Percentiles rank a stretch among this genome's conserved stretches.
Conservation (phyloP, 2,329 filamentous ascomycete species). For the Conoideocrella luteorostrata region DNA sequence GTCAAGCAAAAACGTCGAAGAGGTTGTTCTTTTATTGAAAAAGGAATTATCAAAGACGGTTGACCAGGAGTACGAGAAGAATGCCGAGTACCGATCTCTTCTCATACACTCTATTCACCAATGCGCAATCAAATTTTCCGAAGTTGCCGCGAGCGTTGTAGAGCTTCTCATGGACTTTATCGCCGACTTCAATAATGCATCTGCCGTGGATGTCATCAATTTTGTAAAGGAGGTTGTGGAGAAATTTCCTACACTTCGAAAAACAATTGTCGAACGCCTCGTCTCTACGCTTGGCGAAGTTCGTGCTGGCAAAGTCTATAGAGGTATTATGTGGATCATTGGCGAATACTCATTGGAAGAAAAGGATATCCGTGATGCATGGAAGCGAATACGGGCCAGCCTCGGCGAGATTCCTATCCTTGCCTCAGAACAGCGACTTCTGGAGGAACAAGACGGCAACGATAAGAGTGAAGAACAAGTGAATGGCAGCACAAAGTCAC, state of each 20-base stretch:
- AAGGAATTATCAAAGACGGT: conserved; percentile 97
- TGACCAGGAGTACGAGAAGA: conserved; percentile 98
- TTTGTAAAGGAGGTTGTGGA: conserved; percentile 99
- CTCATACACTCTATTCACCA: conserved; percentile 97
- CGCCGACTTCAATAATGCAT: conserved; percentile 94
- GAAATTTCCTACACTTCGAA: conserved; percentile 86
- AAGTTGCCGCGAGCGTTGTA: conserved; percentile 94
- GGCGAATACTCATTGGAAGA: conserved; percentile 95
- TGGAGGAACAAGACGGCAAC: conserved; percentile 75
- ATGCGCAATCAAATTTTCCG: conserved; percentile 98
- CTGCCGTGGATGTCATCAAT: conserved; percentile 93
- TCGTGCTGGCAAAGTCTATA: conserved; percentile 92
- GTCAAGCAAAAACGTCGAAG: conserved; percentile 96
- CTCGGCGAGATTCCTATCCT: conserved; percentile 96
- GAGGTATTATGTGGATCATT: conserved; percentile 94
- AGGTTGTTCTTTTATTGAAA: conserved; percentile 91
- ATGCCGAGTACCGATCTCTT: conserved; percentile 87
- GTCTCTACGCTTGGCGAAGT: conserved; percentile 90
- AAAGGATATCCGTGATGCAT: conserved; percentile 89
- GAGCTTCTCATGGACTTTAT: conserved; percentile 99
- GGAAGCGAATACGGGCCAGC: conserved; percentile 91
- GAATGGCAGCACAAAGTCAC: conserved; percentile 72
- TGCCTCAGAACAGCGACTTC: conserved; percentile 82
- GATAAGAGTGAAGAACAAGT: conserved; percentile 60
- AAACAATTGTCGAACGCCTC: conserved; percentile 79